These are phyloP conservation scores for Prosopis cineraria DNA, from an alignment of 306 rosid species.

Conservation along the genomic window DNA sequence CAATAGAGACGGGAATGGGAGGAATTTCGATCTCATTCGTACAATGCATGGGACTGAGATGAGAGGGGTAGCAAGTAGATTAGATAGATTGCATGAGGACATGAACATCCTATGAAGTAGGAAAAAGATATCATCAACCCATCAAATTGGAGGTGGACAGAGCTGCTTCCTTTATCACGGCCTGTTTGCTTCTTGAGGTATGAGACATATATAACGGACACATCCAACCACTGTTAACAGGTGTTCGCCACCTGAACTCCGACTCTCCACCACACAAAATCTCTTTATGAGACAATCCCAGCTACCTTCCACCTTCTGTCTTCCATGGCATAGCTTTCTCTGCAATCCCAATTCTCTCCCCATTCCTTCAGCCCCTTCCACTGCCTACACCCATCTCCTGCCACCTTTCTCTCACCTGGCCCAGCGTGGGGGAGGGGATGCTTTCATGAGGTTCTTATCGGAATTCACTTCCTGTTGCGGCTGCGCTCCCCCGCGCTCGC, in stretches of 20 bases:
- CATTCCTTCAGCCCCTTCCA: background rate
- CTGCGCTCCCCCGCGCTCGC: background rate
- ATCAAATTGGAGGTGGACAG: too few species aligned
- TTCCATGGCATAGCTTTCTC: background rate
- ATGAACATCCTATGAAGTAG: too few species aligned
- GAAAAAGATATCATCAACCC: too few species aligned
- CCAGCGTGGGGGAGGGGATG: background rate
- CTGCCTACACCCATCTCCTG: background rate
- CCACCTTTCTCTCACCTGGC: background rate
- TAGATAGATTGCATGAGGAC: too few species aligned
- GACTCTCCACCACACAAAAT: background rate
- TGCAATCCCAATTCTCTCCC: background rate
- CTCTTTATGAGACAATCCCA: background rate
- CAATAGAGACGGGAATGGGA: too few species aligned
- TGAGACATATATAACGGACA: too few species aligned
- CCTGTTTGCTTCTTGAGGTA: too few species aligned
- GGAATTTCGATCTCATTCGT: too few species aligned
- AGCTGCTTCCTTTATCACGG: too few species aligned
- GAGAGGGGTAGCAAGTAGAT: too few species aligned
- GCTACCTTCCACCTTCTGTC: background rate
- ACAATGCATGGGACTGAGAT: too few species aligned
- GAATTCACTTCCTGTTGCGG: slow-evolving; percentile 57
- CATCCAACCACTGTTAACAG: background rate
- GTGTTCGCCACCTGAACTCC: slow-evolving; percentile 4
- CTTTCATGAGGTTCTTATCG: slow-evolving; percentile 49